Base-by-base conservation (phyloP, 1,139 yeast species). In the Yamadazyma atmosphaerica region DNA sequence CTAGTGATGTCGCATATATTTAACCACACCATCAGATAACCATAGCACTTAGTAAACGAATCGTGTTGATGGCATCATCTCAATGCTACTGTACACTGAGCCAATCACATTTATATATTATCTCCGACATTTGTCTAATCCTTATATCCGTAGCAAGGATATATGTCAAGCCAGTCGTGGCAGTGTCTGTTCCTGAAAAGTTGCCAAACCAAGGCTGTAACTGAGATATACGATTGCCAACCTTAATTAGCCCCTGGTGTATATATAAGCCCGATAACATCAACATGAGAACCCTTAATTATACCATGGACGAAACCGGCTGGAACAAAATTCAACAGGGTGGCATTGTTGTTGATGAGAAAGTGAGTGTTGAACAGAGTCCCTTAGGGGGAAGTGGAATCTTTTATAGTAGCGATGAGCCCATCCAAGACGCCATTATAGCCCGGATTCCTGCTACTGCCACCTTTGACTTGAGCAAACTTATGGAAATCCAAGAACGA, bases 371-470 rank as follows among this genome's bases (percentile, higher is more conserved):
- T 17, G 56, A 49, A 8, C 12, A 37, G 13, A 63, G 68, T 42
- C 32, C 42, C 2, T 46, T 63, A 15, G 72, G 72, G 4, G 73
- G 73, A 3, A 47, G 47, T n/a, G 73, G 73, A 7, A 39, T 67
- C n/a, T 55, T 61, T 39, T 56, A 55, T 32, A 46, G 50, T 4
- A 26, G 39, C 7, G 25, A 33, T 16, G 3, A 47, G 40, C n/a
- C 16, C 11, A 54, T 48, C 2, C 41, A 43, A 42, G 45, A 45
- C 52, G 18, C 34, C 51, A 44, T 61, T 32, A 51, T 72, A n/a
- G 47, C 72, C 29, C 50, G 74, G 35, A 57, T 74, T 3, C 77
- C 79, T 0, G 40, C 50, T 9, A 17, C 18, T 0, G 35, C 56
- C 1, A 54, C 65, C 0, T 57, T 68, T 34, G 68, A 64, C 43